These are phyloP conservation scores for Myxozyma geophila DNA, from an alignment of 805 yeast genomes.

Conservation along the genomic window DNA sequence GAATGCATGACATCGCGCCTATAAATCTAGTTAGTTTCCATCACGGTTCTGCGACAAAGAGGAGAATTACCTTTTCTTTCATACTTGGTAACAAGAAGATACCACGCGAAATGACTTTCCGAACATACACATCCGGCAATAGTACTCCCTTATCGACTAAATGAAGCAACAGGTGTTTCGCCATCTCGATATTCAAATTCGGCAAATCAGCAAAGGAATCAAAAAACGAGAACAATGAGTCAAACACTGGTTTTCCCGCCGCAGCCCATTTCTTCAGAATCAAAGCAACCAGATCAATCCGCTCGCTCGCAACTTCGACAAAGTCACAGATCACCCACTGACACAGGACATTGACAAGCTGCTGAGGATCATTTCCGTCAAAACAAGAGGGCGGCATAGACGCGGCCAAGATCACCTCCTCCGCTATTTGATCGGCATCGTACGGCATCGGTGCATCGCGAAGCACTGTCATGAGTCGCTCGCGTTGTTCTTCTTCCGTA, in stretches of 20 bases:
- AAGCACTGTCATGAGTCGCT: conserved; percentile 32
- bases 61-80: conserved; percentile 6
- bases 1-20: conserved; percentile 55
- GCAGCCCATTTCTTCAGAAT: conserved; percentile 29
- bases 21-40: conserved; percentile 43
- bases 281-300: conserved; percentile 37
- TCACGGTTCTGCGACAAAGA: conserved; percentile 5
- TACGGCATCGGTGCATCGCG: conserved; percentile 27
- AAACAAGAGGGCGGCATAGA: conserved; percentile 36
- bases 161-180: conserved; percentile 48
- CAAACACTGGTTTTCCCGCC: conserved; percentile 39
- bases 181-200: conserved; percentile 48
- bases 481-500: conserved; percentile 35
- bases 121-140: conserved; percentile 66
- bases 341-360: conserved; percentile 36
- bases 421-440: conserved; percentile 25
- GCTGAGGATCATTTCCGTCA: conserved; percentile 24
- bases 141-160: conserved; percentile 56
- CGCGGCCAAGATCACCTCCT: conserved; percentile 35
- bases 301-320: conserved; percentile 30
- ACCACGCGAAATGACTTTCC: conserved; percentile 86
- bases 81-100: conserved; percentile 55
- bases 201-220: conserved; percentile 24
- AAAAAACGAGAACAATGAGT: conserved; percentile 39
- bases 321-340: conserved; percentile 41